Conservation (phyloP, 345 rosid species). For the Camelina laxa region DNA sequence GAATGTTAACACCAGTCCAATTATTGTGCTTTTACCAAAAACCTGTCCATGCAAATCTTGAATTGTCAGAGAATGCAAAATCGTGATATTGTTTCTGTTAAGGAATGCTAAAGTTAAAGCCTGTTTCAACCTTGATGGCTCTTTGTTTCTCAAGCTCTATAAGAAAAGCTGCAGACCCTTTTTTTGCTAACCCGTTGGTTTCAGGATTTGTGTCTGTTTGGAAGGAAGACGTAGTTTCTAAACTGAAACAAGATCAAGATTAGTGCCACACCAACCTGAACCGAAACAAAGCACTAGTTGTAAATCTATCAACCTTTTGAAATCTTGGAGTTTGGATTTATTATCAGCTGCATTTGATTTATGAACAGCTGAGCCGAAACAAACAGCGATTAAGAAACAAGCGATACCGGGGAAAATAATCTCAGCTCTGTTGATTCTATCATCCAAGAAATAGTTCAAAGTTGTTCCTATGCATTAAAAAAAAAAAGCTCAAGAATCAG, state of each 20-base stretch:
- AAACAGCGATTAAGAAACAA: conserved; percentile 80
- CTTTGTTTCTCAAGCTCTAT: conserved; percentile 73
- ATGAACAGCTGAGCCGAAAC: conserved; percentile 83
- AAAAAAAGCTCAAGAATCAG: neutral
- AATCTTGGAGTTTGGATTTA: conserved; percentile 46
- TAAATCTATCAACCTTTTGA: neutral
- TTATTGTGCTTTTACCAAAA: conserved; percentile 65
- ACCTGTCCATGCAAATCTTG: conserved; percentile 52
- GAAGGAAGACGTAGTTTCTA: conserved; percentile 36
- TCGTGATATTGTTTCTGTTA: neutral
- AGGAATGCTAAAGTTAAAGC: neutral
- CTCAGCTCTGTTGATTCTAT: conserved; percentile 67
- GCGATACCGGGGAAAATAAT: conserved; percentile 80
- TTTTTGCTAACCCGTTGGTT: conserved; percentile 49
- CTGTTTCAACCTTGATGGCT: conserved; percentile 69
- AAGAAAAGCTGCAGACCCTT: conserved; percentile 67
- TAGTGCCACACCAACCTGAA: neutral
- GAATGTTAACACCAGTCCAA: conserved; percentile 66
- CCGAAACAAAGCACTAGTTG: neutral
- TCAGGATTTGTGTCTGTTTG: conserved; percentile 20
- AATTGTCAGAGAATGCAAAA: neutral
- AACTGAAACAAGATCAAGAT: conserved; percentile 50
- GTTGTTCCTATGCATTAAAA: conserved; percentile 57
- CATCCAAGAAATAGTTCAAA: conserved; percentile 83
- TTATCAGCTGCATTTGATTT: conserved; percentile 76